Conservation (phyloP, 148 eudicot genomes). For the Tetragonia tetragonoides region DNA sequence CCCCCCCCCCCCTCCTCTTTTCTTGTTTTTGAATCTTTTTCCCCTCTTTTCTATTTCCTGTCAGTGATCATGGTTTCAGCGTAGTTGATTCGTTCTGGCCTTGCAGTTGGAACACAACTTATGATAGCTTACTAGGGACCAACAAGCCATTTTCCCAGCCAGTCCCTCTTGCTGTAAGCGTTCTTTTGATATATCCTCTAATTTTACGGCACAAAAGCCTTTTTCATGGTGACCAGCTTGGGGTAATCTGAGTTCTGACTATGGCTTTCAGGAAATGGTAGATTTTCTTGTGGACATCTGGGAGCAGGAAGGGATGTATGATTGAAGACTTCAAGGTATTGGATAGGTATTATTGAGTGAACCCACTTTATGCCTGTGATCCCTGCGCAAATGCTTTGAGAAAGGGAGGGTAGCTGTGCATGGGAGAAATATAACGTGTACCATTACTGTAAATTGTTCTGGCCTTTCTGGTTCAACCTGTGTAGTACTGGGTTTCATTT, state of each 20-base stretch:
- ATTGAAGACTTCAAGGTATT: slow-evolving; percentile 34
- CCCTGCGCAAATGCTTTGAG: not conserved
- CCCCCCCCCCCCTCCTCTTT: no score
- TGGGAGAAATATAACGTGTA: slow-evolving; percentile 9
- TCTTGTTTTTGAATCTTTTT: not conserved
- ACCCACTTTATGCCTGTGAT: not conserved
- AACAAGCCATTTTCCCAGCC: slow-evolving; percentile 67
- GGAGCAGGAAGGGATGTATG: slow-evolving; percentile 90
- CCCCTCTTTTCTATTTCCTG: not conserved
- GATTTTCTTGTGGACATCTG: slow-evolving; percentile 80
- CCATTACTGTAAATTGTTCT: slow-evolving; percentile 5
- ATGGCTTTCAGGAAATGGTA: slow-evolving; percentile 66
- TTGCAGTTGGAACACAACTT: slow-evolving; percentile 76
- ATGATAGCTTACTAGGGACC: slow-evolving; percentile 69
- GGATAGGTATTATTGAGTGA: slow-evolving; percentile 3
- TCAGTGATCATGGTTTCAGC: slow-evolving; percentile 28
- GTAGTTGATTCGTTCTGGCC: slow-evolving; percentile 34
- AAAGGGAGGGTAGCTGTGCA: slow-evolving; percentile 16
- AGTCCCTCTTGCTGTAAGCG: slow-evolving; percentile 76
- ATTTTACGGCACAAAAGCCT: not conserved
- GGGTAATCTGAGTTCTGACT: not conserved
- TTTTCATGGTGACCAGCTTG: not conserved
- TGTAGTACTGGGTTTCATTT: slow-evolving; percentile 11
- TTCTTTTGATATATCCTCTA: not conserved
- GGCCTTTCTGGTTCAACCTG: slow-evolving; percentile 2